These are phyloP conservation scores for Alisma plantagoaquatica DNA, from an alignment of 106 monocot species.

Conservation along the genomic window DNA sequence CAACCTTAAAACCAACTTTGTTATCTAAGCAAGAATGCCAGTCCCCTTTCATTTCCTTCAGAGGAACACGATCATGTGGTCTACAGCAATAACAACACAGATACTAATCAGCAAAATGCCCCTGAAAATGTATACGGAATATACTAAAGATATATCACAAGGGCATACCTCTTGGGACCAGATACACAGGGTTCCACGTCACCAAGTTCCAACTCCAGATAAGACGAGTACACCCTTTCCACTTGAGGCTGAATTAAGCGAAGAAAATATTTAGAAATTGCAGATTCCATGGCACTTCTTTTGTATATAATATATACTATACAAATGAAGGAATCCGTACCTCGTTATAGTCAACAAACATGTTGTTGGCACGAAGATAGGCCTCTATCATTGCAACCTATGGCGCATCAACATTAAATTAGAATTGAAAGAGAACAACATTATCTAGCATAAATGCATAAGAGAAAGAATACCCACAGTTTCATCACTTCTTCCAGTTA, in stretches of 20 bases:
- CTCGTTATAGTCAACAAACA: constrained; percentile 94
- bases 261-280: neutral
- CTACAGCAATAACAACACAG: constrained; percentile 28
- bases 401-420: neutral
- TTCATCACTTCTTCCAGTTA: constrained; percentile 94
- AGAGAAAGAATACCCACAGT: constrained; percentile 36
- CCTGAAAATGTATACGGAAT: neutral
- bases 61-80: constrained; percentile 74
- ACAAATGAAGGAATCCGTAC: constrained; percentile 12
- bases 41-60: constrained; percentile 80
- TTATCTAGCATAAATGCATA: neutral
- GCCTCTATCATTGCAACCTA: constrained; percentile 88
- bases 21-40: constrained; percentile 79
- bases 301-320: neutral
- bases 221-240: constrained; percentile 67
- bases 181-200: constrained; percentile 70
- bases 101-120: neutral
- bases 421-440: neutral
- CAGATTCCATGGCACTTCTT: neutral
- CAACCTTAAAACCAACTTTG: constrained; percentile 87
- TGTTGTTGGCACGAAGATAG: constrained; percentile 79
- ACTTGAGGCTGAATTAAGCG: constrained; percentile 36
- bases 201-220: constrained; percentile 55
- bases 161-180: constrained; percentile 62
- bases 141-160: neutral